A percentile compares a stretch with the other conserved stretches of the same genome.
phyloP scores from a whole-genome alignment of 2,329 filamentous ascomycete species.

The Ascochyta clinopodiicola region DNA sequence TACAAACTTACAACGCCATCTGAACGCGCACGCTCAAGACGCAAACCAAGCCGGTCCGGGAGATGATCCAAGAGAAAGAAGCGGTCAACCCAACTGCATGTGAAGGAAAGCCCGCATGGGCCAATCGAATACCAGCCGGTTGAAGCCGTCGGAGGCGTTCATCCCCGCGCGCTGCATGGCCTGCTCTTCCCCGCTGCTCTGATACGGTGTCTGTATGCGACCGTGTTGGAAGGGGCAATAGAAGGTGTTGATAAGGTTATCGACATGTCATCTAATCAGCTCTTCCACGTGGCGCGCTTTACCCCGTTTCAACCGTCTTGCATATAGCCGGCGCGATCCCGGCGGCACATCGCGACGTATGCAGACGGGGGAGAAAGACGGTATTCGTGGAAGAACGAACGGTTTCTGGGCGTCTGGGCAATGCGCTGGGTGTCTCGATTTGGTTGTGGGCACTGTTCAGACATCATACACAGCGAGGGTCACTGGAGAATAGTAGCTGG shows the following conservation, averaged over 20 bases:
- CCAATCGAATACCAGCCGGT: not conserved
- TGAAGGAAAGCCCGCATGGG: not conserved
- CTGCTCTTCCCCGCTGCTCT: not conserved
- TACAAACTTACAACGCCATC: not conserved
- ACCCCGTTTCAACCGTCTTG: constrained; percentile 3
- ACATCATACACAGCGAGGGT: not conserved
- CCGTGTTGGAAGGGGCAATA: not conserved
- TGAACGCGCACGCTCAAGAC: not conserved
- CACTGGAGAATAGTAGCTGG: not conserved
- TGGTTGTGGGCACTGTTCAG: not conserved
- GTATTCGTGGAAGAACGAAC: constrained; percentile 6
- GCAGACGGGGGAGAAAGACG: not conserved
- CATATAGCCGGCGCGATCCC: constrained; percentile 18
- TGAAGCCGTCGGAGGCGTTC: not conserved
- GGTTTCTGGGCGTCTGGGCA: constrained; percentile 9
- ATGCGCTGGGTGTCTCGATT: not conserved
- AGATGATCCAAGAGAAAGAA: not conserved
- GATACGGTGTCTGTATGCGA: not conserved
- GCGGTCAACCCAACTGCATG: constrained; percentile 4
- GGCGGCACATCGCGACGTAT: not conserved
- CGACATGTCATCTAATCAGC: constrained; percentile 24
- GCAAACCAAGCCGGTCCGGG: not conserved
- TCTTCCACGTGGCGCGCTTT: constrained; percentile 13
- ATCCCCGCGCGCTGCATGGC: not conserved
- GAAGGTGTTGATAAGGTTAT: constrained; percentile 38